Evolutionary conservation across 2,329 filamentous ascomycete genomes (phyloP).

Genomic region (Penicillium sp.): DNA sequence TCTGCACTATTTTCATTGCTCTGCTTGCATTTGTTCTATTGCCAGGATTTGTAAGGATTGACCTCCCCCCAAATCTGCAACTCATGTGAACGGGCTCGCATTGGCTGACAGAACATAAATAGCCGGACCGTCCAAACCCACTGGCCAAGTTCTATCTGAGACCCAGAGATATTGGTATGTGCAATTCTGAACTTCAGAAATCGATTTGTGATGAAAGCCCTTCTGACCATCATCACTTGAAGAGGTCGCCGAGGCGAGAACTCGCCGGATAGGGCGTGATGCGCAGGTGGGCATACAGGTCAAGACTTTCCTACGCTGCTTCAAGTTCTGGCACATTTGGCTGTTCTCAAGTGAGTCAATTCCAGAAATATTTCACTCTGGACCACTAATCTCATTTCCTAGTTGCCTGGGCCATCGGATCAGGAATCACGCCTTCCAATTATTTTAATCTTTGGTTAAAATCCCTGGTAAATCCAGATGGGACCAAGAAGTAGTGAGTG

Average conservation of each 20-base stretch:
- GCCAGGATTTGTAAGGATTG: background rate
- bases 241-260: background rate
- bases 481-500: background rate
- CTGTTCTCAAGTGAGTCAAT: background rate
- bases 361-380: background rate
- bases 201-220: background rate
- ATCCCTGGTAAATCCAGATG: background rate
- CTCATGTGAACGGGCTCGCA: background rate
- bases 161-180: background rate
- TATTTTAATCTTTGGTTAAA: background rate
- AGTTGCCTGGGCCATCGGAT: background rate
- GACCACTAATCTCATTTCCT: background rate
- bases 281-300: background rate
- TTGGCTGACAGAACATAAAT: background rate
- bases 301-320: background rate
- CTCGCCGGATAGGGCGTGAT: background rate
- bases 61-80: background rate
- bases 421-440: background rate
- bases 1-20: background rate
- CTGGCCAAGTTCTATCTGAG: background rate
- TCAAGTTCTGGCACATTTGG: background rate
- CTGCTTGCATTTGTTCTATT: background rate
- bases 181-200: background rate
- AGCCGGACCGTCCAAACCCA: background rate
- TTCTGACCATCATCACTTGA: background rate